Evolutionary conservation across 305 asterid species (phyloP), one percentile per base, ranked within the genome.

Genomic region (Ruellia speciosa): DNA sequence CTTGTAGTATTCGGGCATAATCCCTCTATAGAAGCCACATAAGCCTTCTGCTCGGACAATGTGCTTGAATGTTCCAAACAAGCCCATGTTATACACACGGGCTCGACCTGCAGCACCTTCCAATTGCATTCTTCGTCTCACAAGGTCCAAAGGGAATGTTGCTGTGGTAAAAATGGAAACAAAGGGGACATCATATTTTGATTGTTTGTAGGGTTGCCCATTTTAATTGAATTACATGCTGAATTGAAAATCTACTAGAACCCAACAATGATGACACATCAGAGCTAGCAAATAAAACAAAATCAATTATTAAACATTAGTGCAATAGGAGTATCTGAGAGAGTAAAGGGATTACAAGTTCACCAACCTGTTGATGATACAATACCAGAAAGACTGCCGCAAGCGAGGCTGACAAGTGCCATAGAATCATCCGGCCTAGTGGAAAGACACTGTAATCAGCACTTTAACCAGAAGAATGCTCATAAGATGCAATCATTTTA

Each of bases 341-440:
- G 7, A 14, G 18, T 45, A 41, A 16, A 18, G n/a, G 0, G 37
- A n/a, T 17, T n/a, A 39, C 24, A 6, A 15, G 24, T 14, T 4
- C 41, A 71, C 82, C 47, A 64, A 89, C 99, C 94, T 69, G 95
- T 84, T 58, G 97, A 93, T 52, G 99, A 85, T 51, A 94, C 96
- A 57, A 93, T 83, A 48, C 99, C 99, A 43, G 97, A 89, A 50
- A 93, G 85, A 83, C 96, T 81, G 71, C 99, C 99, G 69, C 96
- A 93, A 64, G 83, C 80, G 72, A 93, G 97, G 79, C 96, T 86
- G 64, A 86, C 84, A 34, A 68, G 46, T 18, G 83, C 71, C 14
- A 85, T 72, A 68, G 99, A 78, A 71, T 89, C 97, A 55, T 83
- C 57, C 18, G 99, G 97, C 94, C 99, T 93, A 57, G 39, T 11